Percentiles rank a stretch among this genome's conserved stretches.
Evolutionary conservation across 345 rosid genomes (phyloP).

Genomic region (Adansonia digitata): DNA sequence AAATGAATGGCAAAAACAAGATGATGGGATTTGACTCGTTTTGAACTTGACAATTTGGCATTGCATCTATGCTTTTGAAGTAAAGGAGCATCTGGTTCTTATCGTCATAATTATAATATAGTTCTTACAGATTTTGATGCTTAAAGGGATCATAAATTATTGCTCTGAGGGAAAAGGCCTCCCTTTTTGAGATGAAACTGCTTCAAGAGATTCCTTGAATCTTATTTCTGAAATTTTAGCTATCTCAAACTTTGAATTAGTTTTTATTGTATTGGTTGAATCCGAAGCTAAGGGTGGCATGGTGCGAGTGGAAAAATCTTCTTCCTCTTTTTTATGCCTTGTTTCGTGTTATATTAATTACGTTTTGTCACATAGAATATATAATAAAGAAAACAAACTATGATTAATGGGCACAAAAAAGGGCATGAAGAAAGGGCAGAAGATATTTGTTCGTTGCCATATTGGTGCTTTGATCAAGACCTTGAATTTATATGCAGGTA

Average conservation of each 20-base stretch:
- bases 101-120: slow-evolving; percentile 26
- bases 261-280: slow-evolving; percentile 14
- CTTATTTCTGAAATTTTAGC: slow-evolving; percentile 10
- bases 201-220: slow-evolving; percentile 29
- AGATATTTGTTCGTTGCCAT: no score
- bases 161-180: slow-evolving; percentile 22
- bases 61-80: slow-evolving; percentile 26
- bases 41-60: slow-evolving; percentile 24
- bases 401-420: no score
- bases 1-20: not conserved
- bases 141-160: slow-evolving; percentile 40
- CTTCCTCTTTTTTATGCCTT: no score
- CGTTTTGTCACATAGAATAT: no score
- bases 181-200: slow-evolving; percentile 24
- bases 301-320: no score
- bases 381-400: no score
- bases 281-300: slow-evolving; percentile 10
- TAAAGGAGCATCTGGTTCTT: slow-evolving; percentile 40
- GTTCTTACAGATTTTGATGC: slow-evolving; percentile 30
- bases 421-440: no score
- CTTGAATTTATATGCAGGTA: not conserved
- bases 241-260: not conserved
- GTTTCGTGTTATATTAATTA: no score
- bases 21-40: slow-evolving; percentile 22
- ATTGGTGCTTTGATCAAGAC: slow-evolving; percentile 26